These are phyloP conservation scores for Moesziomyces aphidis DNA, from an alignment of 1,284 basidiomycete genomes.

Conservation along the genomic window DNA sequence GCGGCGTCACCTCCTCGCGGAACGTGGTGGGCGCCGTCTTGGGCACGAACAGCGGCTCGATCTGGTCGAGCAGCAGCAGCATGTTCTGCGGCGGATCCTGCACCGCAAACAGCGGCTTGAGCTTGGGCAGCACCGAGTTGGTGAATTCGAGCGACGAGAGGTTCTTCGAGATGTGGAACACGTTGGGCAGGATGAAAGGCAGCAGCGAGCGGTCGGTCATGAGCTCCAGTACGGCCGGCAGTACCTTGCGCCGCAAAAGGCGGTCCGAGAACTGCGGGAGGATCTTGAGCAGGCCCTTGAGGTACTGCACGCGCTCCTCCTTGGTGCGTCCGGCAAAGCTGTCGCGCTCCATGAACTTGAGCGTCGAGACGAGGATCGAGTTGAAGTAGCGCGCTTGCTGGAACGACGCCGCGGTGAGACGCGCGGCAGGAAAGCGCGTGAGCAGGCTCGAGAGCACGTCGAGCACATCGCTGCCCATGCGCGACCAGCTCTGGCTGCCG, in stretches of 20 bases:
- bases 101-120: slow-evolving; percentile 88
- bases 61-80: slow-evolving; percentile 77
- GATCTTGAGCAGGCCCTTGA: slow-evolving; percentile 83
- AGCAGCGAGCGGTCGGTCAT: slow-evolving; percentile 70
- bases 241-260: slow-evolving; percentile 85
- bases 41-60: slow-evolving; percentile 80
- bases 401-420: slow-evolving; percentile 82
- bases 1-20: slow-evolving; percentile 89
- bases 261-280: slow-evolving; percentile 88
- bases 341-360: slow-evolving; percentile 95
- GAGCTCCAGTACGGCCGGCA: slow-evolving; percentile 78
- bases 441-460: slow-evolving; percentile 55
- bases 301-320: slow-evolving; percentile 94
- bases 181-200: slow-evolving; percentile 96
- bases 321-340: slow-evolving; percentile 92
- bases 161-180: slow-evolving; percentile 88
- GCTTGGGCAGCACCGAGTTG: slow-evolving; percentile 81
- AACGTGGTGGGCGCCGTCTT: slow-evolving; percentile 91
- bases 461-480: slow-evolving; percentile 57
- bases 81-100: slow-evolving; percentile 94
- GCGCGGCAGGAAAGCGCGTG: slow-evolving; percentile 78
- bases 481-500: slow-evolving; percentile 46
- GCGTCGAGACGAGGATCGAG: slow-evolving; percentile 90
- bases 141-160: slow-evolving; percentile 80
- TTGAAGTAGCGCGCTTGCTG: slow-evolving; percentile 91